Conservation (phyloP, 306 rosid genomes). For the Clitoria ternatea region DNA sequence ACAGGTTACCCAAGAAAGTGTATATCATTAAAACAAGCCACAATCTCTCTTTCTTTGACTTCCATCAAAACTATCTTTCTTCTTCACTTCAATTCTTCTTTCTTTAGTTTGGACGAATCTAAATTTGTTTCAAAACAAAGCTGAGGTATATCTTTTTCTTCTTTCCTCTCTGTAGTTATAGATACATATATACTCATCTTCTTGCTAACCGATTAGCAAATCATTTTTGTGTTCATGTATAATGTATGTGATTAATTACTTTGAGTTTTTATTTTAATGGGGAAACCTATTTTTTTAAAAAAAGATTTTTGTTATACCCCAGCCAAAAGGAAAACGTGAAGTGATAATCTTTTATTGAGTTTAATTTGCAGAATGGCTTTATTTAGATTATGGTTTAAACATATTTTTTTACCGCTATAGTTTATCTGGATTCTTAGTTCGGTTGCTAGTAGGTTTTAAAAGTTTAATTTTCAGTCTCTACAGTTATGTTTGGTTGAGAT, state of each 20-base stretch:
- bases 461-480: too few relatives aligned
- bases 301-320: too few relatives aligned
- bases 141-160: background rate
- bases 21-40: background rate
- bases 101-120: background rate
- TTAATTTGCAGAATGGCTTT: too few relatives aligned
- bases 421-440: too few relatives aligned
- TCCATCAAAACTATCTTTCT: background rate
- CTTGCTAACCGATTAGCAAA: background rate
- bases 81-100: background rate
- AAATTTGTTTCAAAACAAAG: background rate
- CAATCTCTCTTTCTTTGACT: background rate
- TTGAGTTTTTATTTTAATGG: background rate
- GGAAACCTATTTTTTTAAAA: too few relatives aligned
- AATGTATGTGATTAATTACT: background rate
- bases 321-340: too few relatives aligned
- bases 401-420: too few relatives aligned
- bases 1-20: too few relatives aligned
- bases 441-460: too few relatives aligned
- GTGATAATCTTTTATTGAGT: too few relatives aligned
- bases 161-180: background rate
- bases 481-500: constrained; percentile 58
- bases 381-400: too few relatives aligned
- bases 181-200: background rate
- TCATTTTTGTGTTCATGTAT: background rate